These are phyloP conservation scores for Neofusicoccum sp. DNA, from an alignment of 2,329 filamentous ascomycete species.

Conservation along the genomic window DNA sequence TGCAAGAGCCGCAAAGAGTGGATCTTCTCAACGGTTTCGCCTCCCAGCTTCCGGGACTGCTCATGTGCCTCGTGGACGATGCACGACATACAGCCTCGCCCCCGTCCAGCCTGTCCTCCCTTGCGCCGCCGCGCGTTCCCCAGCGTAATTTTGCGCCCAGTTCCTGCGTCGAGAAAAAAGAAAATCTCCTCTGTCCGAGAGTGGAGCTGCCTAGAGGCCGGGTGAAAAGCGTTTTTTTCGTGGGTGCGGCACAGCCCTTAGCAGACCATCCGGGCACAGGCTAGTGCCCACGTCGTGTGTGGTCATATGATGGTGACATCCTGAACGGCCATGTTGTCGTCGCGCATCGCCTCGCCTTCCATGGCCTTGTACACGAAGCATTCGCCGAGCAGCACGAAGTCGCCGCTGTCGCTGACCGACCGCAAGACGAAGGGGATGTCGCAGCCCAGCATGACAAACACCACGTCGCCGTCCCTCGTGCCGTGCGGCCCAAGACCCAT, in stretches of 20 bases:
- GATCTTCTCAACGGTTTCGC: constrained; percentile 12
- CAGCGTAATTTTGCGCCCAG: background rate
- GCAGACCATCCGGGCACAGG: no score
- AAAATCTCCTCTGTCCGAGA: background rate
- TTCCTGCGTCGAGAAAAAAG: background rate
- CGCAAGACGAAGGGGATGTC: constrained; percentile 16
- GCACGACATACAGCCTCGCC: background rate
- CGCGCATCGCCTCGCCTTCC: constrained; percentile 15
- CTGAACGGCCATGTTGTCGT: constrained; percentile 8
- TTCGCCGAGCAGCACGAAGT: constrained; percentile 15
- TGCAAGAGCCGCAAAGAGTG: constrained; percentile 9
- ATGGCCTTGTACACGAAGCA: constrained; percentile 19
- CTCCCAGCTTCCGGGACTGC: constrained; percentile 5
- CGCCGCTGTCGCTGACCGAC: background rate
- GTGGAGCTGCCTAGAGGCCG: background rate
- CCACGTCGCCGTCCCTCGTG: constrained; percentile 15
- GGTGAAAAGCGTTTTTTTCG: background rate
- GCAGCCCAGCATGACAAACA: constrained; percentile 18
- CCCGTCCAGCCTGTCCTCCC: background rate
- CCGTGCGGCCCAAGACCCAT: constrained; percentile 18
- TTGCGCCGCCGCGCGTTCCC: background rate
- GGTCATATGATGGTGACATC: constrained; percentile 17
- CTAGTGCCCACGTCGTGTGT: background rate
- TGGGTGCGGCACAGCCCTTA: background rate
- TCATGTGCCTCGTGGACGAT: constrained; percentile 10